Base-by-base conservation (phyloP, 2,329 filamentous ascomycete species). In the Drechmeria coniospora region DNA sequence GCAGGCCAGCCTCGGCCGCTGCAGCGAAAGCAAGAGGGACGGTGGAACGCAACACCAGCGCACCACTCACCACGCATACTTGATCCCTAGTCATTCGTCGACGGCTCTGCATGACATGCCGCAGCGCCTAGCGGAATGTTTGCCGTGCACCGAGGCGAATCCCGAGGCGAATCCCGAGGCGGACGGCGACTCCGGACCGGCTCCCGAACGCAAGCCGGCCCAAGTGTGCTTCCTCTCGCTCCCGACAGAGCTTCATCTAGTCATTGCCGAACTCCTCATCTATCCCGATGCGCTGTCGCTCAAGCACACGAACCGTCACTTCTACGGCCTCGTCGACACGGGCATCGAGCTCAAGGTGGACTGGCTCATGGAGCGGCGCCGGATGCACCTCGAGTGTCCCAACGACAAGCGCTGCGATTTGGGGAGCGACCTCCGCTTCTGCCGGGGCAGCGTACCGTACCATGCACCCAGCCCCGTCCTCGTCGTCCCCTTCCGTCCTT, bases 211-310 rank as follows among this genome's bases (percentile, higher is more conserved):
- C 10, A 6, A n/a, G n/a, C n/a, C 6, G 20, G 20, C 20, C 20
- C 6, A n/a, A 5, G 6, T 21, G 9, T 9, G 12, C 20, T 11
- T 21, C 9, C 10, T 21, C 9, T 35, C 51, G 11, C 54, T 81
- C 3, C 77, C 77, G 2, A 57, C 69, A 1, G 77, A 82, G 41
- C 57, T 81, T n/a, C 76, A 79, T 38, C 46, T 76, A 2, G 59
- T 69, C 27, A 73, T 81, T 30, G 56, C 67, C 18, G 45, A 58
- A 8, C 56, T 68, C 29, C 67, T 81, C 32, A 64, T 64, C 18
- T 81, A 81, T 35, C 77, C 77, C 0, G 76, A 82, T 35, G 76
- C 77, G 0, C 60, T 81, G 1, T 75, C 74, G 0, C 54, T 81
- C 11, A 80, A 80, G 42, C 74, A 80, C 44, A 67, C 67, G 13